Base-by-base conservation (phyloP, 352 stramenopile species). In the Phytophthora cactorum region DNA sequence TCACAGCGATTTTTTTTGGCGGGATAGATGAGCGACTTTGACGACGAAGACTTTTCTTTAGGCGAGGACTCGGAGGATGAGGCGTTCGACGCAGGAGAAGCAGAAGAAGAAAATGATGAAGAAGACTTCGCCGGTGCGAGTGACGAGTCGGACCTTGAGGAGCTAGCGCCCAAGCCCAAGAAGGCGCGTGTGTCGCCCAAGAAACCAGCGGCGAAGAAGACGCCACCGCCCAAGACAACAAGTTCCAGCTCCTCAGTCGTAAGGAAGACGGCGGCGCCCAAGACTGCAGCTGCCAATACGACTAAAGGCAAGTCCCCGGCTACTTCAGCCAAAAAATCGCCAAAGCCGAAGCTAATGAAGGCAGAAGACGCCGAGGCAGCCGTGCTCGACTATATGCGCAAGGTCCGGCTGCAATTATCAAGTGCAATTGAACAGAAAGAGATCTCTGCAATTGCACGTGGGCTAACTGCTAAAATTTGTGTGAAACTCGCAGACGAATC, bases 381-480 rank as follows among this genome's bases (percentile, higher is more conserved):
- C 0, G 82, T 93, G 50, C 79, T 91, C 11, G 81, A 90, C 46
- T 91, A 91, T 49, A 93, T 91, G 82, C 79, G 78, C 70, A 90
- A 90, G 73, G 83, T 87, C 27, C 11, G 31, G 2, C 5, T 25
- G 27, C 9, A 41, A 47, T 29, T 59, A 50, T 62, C 51, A 22
- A 22, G 17, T 22, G 17, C 17, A 22, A 45, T 60, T 28, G 17
- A 31, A 31, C 3, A 51, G 25, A n/a, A 59, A 31, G 59, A 31
- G 22, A 49, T 8, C 5, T 27, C 25, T 47, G 25, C 47, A 32
- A 36, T 51, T 55, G 32, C 15, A 27, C 9, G 25, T 55, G 15
- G 51, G 6, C 49, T 72, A 8, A 61, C 10, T 29, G 34, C 28
- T 47, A 22, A 11, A 14, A 46, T 46, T 43, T 4, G 14, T 65